Evolutionary conservation across 495 filamentous ascomycete genomes (phyloP).

Genomic region (Talaromyces ruber): DNA sequence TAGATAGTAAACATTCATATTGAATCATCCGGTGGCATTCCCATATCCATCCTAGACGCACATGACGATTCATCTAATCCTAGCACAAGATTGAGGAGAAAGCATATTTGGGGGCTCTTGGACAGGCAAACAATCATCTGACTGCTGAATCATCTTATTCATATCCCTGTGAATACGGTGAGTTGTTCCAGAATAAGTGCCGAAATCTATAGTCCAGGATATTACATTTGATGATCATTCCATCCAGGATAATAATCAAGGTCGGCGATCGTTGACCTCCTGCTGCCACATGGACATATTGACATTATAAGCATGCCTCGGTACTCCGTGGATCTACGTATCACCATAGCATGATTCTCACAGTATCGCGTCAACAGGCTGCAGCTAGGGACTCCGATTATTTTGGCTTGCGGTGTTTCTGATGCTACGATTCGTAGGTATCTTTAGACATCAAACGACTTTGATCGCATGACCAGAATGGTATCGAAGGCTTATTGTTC

Average conservation of each 20-base stretch:
- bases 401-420: neutral
- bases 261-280: neutral
- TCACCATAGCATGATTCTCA: neutral
- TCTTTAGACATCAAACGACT: neutral
- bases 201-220: neutral
- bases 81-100: neutral
- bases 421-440: neutral
- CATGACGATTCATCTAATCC: neutral
- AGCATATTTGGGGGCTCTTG: neutral
- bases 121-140: neutral
- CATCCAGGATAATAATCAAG: neutral
- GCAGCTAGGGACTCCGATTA: too few species aligned
- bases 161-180: neutral
- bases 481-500: neutral
- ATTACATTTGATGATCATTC: neutral
- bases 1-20: too few species aligned
- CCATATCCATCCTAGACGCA: neutral
- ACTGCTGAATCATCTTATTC: neutral
- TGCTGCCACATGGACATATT: neutral
- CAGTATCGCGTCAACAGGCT: too few species aligned
- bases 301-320: too few species aligned
- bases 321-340: neutral
- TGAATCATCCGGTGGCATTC: neutral
- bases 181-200: neutral
- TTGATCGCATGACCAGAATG: neutral